A percentile compares a stretch with the other conserved stretches of the same genome.
Conservation (phyloP, 495 filamentous ascomycete genomes). For the Neurospora sp. region DNA sequence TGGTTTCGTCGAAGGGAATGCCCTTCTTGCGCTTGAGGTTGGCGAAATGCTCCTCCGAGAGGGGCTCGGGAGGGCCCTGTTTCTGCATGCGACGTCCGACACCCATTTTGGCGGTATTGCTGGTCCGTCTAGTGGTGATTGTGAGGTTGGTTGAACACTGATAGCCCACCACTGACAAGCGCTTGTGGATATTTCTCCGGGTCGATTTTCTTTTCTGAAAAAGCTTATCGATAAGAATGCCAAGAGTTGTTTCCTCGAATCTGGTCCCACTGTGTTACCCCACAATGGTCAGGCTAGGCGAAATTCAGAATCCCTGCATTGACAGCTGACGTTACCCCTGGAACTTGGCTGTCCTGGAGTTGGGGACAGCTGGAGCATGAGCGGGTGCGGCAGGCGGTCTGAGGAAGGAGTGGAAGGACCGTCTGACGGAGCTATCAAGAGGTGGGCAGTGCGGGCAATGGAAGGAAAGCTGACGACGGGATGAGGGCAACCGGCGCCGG, state of each 20-base stretch:
- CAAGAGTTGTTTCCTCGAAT: not conserved
- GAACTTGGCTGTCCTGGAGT: not conserved
- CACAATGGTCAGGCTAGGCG: not conserved
- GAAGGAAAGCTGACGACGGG: not conserved
- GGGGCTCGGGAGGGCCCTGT: conserved; percentile 74
- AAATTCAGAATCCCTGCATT: not conserved
- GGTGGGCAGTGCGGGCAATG: not conserved
- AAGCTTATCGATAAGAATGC: not conserved
- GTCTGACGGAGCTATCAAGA: not conserved
- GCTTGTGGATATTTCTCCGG: not conserved
- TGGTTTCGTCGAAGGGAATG: conserved; percentile 36
- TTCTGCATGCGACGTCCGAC: conserved; percentile 87
- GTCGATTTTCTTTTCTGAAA: not conserved
- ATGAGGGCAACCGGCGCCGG: not conserved
- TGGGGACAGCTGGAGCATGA: not conserved
- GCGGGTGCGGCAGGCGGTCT: too few relatives aligned
- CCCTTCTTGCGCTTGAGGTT: conserved; percentile 68
- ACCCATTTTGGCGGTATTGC: conserved; percentile 55
- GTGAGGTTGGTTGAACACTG: not conserved
- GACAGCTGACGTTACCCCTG: not conserved
- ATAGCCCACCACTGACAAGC: not conserved
- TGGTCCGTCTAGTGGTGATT: conserved; percentile 3
- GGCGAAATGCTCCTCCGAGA: conserved; percentile 70
- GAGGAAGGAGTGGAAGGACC: not conserved
- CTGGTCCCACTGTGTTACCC: not conserved